These are phyloP conservation scores for Nasturtium officinale DNA, from an alignment of 345 rosid genomes.

Conservation along the genomic window DNA sequence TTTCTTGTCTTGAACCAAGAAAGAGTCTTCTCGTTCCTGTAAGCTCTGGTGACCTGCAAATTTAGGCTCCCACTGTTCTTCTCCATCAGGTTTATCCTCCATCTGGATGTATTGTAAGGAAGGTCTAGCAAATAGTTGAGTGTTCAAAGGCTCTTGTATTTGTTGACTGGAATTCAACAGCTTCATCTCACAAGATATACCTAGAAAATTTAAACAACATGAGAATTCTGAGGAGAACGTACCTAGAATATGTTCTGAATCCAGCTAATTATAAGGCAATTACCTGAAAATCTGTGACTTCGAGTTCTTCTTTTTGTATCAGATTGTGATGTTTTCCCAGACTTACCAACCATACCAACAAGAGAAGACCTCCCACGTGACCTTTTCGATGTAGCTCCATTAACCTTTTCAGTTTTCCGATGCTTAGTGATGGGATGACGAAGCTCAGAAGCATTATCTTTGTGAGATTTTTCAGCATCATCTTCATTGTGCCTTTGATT, in stretches of 20 bases:
- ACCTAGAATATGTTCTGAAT: background rate
- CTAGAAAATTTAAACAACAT: constrained; percentile 43
- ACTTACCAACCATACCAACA: constrained; percentile 41
- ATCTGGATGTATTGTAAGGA: constrained; percentile 68
- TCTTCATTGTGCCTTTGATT: constrained; percentile 31
- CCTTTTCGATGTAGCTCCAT: constrained; percentile 38
- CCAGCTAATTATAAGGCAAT: constrained; percentile 9
- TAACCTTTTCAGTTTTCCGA: constrained; percentile 45
- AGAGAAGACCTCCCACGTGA: constrained; percentile 47
- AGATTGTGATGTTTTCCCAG: constrained; percentile 49
- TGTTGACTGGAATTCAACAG: constrained; percentile 71
- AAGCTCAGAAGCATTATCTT: constrained; percentile 39
- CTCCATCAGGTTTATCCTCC: constrained; percentile 68
- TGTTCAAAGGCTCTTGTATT: constrained; percentile 84
- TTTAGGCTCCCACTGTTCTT: constrained; percentile 74
- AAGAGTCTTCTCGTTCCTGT: constrained; percentile 72
- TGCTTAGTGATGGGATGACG: constrained; percentile 43
- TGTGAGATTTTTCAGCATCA: constrained; percentile 44
- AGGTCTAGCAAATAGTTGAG: constrained; percentile 75
- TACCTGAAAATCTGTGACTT: constrained; percentile 59
- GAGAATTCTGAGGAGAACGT: constrained; percentile 8
- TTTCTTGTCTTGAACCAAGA: constrained; percentile 72
- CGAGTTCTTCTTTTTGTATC: constrained; percentile 60
- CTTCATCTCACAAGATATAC: constrained; percentile 81
- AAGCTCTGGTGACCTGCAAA: constrained; percentile 95